These are phyloP conservation scores for Mortierella sp. DNA, from an alignment of 371 early-diverging fungal genomes.

Conservation along the genomic window DNA sequence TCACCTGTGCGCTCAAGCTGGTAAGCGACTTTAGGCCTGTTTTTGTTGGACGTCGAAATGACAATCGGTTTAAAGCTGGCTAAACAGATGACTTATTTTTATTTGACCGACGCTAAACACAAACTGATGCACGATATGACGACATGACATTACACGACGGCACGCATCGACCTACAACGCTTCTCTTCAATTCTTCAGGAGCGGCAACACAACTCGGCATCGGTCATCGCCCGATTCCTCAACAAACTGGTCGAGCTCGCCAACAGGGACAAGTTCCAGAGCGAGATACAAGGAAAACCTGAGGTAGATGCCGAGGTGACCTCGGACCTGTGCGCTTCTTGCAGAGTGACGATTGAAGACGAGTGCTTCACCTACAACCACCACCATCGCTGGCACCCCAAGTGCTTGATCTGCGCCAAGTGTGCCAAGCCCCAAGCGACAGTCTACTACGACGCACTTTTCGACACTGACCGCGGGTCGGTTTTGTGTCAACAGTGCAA, in stretches of 20 bases:
- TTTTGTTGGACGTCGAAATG: background rate
- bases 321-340: constrained; percentile 86
- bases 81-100: background rate
- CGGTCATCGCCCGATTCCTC: constrained; percentile 68
- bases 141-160: background rate
- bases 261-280: constrained; percentile 60
- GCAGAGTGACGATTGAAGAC: constrained; percentile 87
- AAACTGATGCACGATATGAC: background rate
- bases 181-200: constrained; percentile 17
- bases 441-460: constrained; percentile 66
- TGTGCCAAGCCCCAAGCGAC: constrained; percentile 73
- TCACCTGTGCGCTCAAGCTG: constrained; percentile 89
- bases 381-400: constrained; percentile 83
- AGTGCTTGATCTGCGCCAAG: constrained; percentile 81
- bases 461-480: constrained; percentile 59
- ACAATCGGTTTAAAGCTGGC: background rate
- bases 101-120: background rate
- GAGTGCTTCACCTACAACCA: constrained; percentile 82
- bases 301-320: constrained; percentile 69
- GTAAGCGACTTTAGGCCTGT: background rate
- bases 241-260: constrained; percentile 68
- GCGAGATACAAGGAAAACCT: constrained; percentile 44
- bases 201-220: constrained; percentile 55
- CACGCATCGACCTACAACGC: background rate
- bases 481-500: constrained; percentile 71